A percentile compares a stretch with the other conserved stretches of the same genome.
These are phyloP conservation scores for Sclerotinia trifoliorum DNA, from an alignment of 2,329 filamentous ascomycete genomes.

Conservation along the genomic window DNA sequence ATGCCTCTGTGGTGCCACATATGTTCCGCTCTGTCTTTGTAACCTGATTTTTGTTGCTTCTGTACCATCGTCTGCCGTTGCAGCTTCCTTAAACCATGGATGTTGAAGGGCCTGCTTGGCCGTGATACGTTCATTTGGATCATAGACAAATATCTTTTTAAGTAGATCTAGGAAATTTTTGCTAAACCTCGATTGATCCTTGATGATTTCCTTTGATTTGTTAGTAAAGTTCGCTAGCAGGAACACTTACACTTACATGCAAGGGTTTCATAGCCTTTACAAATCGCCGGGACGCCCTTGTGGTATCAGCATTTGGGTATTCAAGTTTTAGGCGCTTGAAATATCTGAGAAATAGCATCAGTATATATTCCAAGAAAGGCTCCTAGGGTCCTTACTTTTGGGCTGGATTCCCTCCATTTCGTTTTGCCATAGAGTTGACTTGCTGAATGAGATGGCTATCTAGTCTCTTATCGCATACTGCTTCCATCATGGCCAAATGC, in stretches of 20 bases:
- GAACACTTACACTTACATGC: conserved; percentile 48
- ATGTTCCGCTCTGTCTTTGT: conserved; percentile 33
- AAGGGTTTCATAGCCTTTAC: conserved; percentile 71
- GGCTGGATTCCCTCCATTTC: conserved; percentile 59
- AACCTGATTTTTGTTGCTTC: conserved; percentile 63
- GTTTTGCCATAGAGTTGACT: conserved; percentile 56
- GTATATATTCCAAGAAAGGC: conserved; percentile 17
- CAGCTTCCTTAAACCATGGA: conserved; percentile 65
- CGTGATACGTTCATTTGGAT: conserved; percentile 63
- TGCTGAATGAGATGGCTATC: conserved; percentile 58
- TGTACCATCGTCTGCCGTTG: conserved; percentile 64
- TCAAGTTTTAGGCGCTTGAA: conserved; percentile 66
- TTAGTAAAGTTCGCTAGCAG: conserved; percentile 25
- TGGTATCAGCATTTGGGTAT: conserved; percentile 63
- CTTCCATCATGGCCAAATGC: conserved; percentile 75
- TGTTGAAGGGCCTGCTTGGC: conserved; percentile 65
- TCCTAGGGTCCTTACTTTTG: conserved; percentile 54
- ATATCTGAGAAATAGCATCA: conserved; percentile 50
- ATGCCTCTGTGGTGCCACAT: conserved; percentile 29
- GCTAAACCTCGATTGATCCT: conserved; percentile 57
- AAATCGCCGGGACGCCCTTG: conserved; percentile 62
- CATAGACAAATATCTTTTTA: conserved; percentile 67
- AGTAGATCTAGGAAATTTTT: conserved; percentile 63
- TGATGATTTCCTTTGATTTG: conserved; percentile 61
- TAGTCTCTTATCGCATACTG: conserved; percentile 59